Evolutionary conservation across 2,329 filamentous ascomycete species (phyloP).

Genomic region (Bisporella sp.): DNA sequence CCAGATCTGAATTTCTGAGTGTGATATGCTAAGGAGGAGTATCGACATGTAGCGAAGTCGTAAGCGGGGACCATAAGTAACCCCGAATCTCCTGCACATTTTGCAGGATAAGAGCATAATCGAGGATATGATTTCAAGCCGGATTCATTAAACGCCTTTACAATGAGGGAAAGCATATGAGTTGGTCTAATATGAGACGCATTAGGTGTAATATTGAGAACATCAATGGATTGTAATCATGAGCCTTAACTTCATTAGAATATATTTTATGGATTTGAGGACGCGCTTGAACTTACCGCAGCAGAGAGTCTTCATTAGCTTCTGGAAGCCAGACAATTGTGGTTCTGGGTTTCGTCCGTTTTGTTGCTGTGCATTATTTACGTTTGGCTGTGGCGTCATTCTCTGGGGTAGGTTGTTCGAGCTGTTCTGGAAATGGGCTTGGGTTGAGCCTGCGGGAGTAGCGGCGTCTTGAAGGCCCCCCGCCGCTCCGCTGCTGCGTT

Average conservation of each 20-base stretch:
- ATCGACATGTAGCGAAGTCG: constrained; percentile 16
- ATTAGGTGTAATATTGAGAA: no score
- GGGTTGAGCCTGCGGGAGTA: constrained; percentile 83
- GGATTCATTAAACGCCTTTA: no score
- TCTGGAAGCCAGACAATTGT: constrained; percentile 78
- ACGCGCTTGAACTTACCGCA: constrained; percentile 56
- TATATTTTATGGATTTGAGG: no score
- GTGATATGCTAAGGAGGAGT: no score
- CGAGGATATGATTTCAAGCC: no score
- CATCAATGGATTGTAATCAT: no score
- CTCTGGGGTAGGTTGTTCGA: constrained; percentile 73
- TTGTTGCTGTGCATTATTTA: constrained; percentile 40
- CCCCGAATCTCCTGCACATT: no score
- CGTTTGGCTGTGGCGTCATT: constrained; percentile 50
- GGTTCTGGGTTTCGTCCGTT: constrained; percentile 55
- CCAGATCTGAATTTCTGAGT: background rate
- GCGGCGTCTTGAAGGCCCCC: constrained; percentile 68
- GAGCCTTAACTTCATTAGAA: no score
- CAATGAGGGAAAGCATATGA: no score
- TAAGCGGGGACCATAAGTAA: no score
- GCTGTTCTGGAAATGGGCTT: constrained; percentile 95
- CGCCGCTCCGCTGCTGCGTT: constrained; percentile 67
- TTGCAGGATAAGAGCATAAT: no score
- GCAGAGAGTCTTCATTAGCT: constrained; percentile 88
- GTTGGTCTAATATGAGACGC: no score